These are phyloP conservation scores for Arthromyces matolae DNA, from an alignment of 768 basidiomycete genomes.

Conservation along the genomic window DNA sequence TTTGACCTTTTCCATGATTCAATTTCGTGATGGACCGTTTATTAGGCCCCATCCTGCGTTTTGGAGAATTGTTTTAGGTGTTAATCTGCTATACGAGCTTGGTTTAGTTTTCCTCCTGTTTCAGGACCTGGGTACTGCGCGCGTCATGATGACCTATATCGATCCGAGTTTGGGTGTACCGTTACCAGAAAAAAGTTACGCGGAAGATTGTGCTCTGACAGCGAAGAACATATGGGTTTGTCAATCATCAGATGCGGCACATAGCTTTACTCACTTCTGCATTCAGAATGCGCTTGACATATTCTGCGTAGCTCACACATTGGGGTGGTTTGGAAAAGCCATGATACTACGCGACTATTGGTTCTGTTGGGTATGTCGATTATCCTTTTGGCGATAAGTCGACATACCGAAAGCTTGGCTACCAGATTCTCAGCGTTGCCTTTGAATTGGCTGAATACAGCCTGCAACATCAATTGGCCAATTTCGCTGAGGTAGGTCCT, in stretches of 20 bases:
- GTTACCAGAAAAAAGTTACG: conserved; percentile 83
- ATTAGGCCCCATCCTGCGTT: conserved; percentile 85
- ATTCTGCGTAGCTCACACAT: conserved; percentile 79
- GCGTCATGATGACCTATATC: conserved; percentile 74
- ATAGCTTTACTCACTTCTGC: neutral
- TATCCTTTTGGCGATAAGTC: neutral
- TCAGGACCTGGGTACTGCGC: conserved; percentile 76
- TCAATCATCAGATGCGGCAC: conserved; percentile 1
- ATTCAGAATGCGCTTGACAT: conserved; percentile 75
- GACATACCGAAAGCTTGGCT: conserved; percentile 12
- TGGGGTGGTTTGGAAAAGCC: conserved; percentile 92
- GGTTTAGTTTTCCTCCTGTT: conserved; percentile 82
- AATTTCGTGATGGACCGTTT: conserved; percentile 88
- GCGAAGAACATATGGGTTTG: conserved; percentile 63
- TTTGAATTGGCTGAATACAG: conserved; percentile 90
- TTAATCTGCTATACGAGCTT: conserved; percentile 82
- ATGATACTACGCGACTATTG: conserved; percentile 88
- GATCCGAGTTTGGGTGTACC: conserved; percentile 69
- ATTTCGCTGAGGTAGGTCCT: conserved; percentile 74
- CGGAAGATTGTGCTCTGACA: conserved; percentile 72
- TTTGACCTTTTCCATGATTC: conserved; percentile 78
- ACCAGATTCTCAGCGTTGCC: conserved; percentile 78
- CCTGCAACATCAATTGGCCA: conserved; percentile 81
- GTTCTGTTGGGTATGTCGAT: conserved; percentile 79
- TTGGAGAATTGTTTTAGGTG: conserved; percentile 75